A percentile compares a stretch with the other conserved stretches of the same genome.
Conservation (phyloP, 148 eudicot genomes). For the Arbutus unedo region DNA sequence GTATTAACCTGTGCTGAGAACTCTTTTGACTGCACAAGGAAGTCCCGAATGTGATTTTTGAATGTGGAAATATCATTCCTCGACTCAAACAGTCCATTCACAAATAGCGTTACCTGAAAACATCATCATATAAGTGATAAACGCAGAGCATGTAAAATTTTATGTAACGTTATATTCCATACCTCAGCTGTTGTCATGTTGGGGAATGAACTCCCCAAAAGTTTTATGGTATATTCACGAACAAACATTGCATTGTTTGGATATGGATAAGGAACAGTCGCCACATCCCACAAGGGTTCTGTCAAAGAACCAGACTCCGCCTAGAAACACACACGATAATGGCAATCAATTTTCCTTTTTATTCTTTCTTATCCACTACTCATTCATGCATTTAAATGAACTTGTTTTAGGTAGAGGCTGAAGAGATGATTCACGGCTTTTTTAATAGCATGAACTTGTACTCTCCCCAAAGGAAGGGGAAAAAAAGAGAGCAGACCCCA, state of each 20-base stretch:
- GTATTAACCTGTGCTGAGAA: slow-evolving; percentile 87
- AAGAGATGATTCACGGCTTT: background rate
- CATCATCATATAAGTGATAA: slow-evolving; percentile 10
- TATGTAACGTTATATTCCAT: background rate
- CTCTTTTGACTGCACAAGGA: slow-evolving; percentile 95
- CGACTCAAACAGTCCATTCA: slow-evolving; percentile 79
- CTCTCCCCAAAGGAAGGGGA: no score
- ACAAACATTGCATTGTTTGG: slow-evolving; percentile 72
- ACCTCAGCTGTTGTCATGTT: slow-evolving; percentile 92
- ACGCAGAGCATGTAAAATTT: background rate
- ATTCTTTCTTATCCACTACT: background rate
- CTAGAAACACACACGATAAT: slow-evolving; percentile 28
- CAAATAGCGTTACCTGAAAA: slow-evolving; percentile 86
- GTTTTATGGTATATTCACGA: slow-evolving; percentile 88
- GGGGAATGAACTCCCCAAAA: slow-evolving; percentile 84
- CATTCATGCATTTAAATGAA: background rate
- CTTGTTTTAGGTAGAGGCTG: background rate
- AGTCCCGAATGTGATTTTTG: slow-evolving; percentile 92
- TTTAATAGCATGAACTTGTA: no score
- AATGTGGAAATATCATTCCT: slow-evolving; percentile 70
- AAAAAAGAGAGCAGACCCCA: no score
- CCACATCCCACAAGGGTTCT: slow-evolving; percentile 91
- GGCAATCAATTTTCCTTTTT: background rate
- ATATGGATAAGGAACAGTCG: slow-evolving; percentile 71
- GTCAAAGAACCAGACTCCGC: slow-evolving; percentile 74